Evolutionary conservation across 805 yeast genomes (phyloP).

Genomic region (Saturnispora mendoncae): DNA sequence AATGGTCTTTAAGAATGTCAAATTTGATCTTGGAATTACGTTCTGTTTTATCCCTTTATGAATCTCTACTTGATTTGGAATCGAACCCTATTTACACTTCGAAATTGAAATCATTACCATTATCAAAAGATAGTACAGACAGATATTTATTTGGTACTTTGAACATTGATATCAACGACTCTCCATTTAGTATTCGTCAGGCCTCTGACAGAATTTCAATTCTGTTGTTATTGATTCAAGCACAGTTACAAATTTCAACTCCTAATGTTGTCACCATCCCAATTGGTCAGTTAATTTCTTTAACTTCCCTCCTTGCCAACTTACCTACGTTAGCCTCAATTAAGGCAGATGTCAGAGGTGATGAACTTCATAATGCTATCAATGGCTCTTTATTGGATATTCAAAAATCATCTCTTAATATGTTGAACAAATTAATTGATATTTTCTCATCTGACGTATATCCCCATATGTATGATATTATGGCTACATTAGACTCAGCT

Average conservation of each 20-base stretch:
- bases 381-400: conserved; percentile 34
- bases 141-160: conserved; percentile 37
- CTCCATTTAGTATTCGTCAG: conserved; percentile 40
- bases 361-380: conserved; percentile 37
- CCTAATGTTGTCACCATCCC: conserved; percentile 47
- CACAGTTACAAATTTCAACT: conserved; percentile 44
- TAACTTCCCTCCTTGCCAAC: conserved; percentile 46
- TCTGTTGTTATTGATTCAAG: conserved; percentile 36
- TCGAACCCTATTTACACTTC: conserved; percentile 44
- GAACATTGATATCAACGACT: conserved; percentile 47
- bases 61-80: conserved; percentile 46
- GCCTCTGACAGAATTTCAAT: conserved; percentile 44
- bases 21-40: conserved; percentile 44
- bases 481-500: conserved; percentile 47
- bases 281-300: conserved; percentile 45
- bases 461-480: conserved; percentile 42
- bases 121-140: conserved; percentile 7
- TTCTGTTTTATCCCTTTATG: conserved; percentile 47
- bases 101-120: conserved; percentile 36
- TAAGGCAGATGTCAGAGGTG: conserved; percentile 52
- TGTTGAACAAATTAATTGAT: conserved; percentile 32
- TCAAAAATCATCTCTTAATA: conserved; percentile 37
- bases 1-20: conserved; percentile 39
- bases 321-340: conserved; percentile 36
- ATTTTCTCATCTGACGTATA: conserved; percentile 30